Base-by-base conservation (phyloP, 2,329 filamentous ascomycete genomes). In the Proliferodiscus dingleyae region DNA sequence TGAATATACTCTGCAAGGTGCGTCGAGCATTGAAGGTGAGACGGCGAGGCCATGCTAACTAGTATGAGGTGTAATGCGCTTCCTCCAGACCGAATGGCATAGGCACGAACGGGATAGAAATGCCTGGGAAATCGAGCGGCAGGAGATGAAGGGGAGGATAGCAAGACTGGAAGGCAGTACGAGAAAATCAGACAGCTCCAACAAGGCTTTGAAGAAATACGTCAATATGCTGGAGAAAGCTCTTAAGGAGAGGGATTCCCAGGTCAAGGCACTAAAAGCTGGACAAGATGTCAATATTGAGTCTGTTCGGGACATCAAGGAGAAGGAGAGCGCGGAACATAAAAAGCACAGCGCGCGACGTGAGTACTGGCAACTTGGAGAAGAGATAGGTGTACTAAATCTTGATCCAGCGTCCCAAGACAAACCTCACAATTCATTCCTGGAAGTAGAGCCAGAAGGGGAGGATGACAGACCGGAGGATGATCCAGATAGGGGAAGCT, bases 11-110 rank as follows among this genome's bases (percentile, higher is more conserved):
- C 65, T 87, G 54, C 83, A 86, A 72, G 83, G 82, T 85, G 64
- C 51, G 53, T 29, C 18, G 26, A 28, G 13, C 13, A 13, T 6
- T 21, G 41, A 32, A 34, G 5, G 11, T 13, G 8, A 26, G 23
- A 1, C 1, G 11, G 29, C 7, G 4, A 11, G 19, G 28, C 5
- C 21, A 7, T 33, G 41, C 45, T 48, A 56, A 90, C 85, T 89
- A 61, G 89, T 95, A 30, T 95, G n/a, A 93, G 88, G 93, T 64
- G 93, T 98, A 29, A 98, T 98, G 93, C 90, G 93, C 68, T 98
- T 98, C 67, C 81, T 98, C 30, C 93, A 98, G 71, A 93, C 93
- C 38, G 91, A 98, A 78, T 98, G 93, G 93, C 93, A 98, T 69
- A 85, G 89, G 57, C 91, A 98, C 68, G 93, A 98, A 70, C 87